Percentiles rank a stretch among this genome's conserved stretches.
These are phyloP conservation scores for Boletus vermiculosoides DNA, from an alignment of 768 basidiomycete genomes.

Conservation along the genomic window DNA sequence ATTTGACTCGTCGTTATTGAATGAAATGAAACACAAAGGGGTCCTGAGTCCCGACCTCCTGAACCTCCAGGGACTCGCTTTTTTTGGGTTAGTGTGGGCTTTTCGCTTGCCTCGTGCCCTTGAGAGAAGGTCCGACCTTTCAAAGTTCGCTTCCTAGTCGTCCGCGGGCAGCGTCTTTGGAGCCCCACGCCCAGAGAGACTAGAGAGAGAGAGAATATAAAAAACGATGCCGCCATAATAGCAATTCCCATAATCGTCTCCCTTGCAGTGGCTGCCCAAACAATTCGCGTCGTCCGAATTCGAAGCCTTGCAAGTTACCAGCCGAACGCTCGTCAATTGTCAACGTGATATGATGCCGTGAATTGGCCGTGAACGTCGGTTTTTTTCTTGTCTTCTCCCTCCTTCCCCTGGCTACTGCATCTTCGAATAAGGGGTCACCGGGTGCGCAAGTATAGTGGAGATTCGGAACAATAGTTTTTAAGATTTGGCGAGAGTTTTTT, in stretches of 20 bases:
- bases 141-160: not conserved
- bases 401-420: not conserved
- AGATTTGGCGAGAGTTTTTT: not conserved
- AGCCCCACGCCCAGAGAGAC: not conserved
- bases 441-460: not conserved
- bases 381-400: not conserved
- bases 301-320: slow-evolving; percentile 14
- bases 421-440: not conserved
- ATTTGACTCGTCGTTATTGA: not conserved
- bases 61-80: not conserved
- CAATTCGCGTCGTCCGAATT: not conserved
- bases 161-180: not conserved
- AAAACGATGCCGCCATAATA: slow-evolving; percentile 23
- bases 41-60: too few species aligned
- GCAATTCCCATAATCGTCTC: slow-evolving; percentile 21
- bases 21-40: not conserved
- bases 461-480: not conserved
- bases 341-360: slow-evolving; percentile 13
- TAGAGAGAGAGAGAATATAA: not conserved
- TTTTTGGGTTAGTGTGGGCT: not conserved
- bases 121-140: not conserved
- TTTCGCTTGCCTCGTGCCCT: not conserved
- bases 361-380: slow-evolving; percentile 9
- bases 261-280: slow-evolving; percentile 11
- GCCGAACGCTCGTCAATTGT: not conserved